Evolutionary conservation across 2,329 filamentous ascomycete species (phyloP).

Genomic region (Cladophialophora bantiana): DNA sequence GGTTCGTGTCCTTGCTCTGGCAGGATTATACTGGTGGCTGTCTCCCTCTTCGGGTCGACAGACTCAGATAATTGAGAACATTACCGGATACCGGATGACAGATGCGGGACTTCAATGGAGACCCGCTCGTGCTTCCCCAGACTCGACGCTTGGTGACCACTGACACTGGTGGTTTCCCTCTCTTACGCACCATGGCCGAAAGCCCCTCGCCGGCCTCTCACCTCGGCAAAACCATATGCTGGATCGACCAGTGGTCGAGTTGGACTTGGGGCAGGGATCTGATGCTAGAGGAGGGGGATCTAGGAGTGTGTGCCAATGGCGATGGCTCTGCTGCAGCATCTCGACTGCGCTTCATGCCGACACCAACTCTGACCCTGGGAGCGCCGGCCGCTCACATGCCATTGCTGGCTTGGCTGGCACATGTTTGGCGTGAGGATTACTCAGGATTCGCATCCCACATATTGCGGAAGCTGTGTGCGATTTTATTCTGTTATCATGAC

Average conservation of each 20-base stretch:
- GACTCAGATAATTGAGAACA: neutral
- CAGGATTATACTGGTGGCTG: neutral
- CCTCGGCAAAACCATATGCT: neutral
- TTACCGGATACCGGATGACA: constrained; percentile 1
- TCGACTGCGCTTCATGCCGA: constrained; percentile 5
- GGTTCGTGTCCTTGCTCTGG: neutral
- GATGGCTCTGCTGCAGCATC: constrained; percentile 1
- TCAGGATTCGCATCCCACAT: neutral
- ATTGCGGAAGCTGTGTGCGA: neutral
- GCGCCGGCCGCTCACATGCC: neutral
- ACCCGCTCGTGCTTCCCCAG: constrained; percentile 12
- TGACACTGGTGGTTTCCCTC: neutral
- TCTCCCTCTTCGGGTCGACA: neutral
- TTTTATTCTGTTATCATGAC: neutral
- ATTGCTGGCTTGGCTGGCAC: neutral
- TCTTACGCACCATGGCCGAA: constrained; percentile 15
- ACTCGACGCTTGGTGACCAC: constrained; percentile 3
- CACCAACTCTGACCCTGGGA: neutral
- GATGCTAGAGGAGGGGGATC: neutral
- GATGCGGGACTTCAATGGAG: neutral
- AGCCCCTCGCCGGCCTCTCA: constrained; percentile 23
- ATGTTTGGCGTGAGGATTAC: neutral
- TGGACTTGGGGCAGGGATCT: neutral
- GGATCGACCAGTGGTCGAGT: neutral
- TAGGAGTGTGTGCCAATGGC: constrained; percentile 2